Evolutionary conservation across 495 filamentous ascomycete species (phyloP), one percentile per base, ranked within the genome.

Genomic region (Daldinia grandis): DNA sequence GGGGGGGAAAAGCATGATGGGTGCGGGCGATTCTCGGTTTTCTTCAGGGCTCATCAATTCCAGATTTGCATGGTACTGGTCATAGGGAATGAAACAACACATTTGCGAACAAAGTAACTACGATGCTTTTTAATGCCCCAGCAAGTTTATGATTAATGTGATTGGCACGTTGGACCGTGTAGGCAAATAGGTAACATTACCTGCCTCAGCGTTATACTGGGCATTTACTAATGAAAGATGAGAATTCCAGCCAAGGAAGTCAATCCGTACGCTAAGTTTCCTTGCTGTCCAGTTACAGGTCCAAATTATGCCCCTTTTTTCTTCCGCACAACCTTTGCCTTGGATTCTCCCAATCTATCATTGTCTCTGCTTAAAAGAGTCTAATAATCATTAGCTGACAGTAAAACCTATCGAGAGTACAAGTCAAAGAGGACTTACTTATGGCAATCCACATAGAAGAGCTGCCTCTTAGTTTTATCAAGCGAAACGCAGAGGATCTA

Each of bases 1-100:
- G 12, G 42, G 63, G 62, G 57, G 62, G 60, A 38, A 58, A 74
- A 68, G 35, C 63, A 65, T 73, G 66, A 68, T 68, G 49, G 25
- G 27, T 65, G 40, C 58, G 62, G 72, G 72, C 72, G 69, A 73
- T 68, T 72, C 69, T 64, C 66, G 25, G 25, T 28, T 55, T 68
- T 72, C 66, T 72, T 76, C 51, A 68, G 63, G 72, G 66, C 66
- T 68, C 73, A 51, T 74, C 58, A 64, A 56, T 30, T 73, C 59
- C 44, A 69, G 65, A 70, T 73, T 71, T 76, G 72, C 74, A 76
- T 76, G 74, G 72, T 73, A 74, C 72, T 66, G 74, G 74, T 71
- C 72, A 73, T 65, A 72, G 69, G 72, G 72, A 68, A 76, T 76
- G 75, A 76, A 76, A 69, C 27, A 72, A 76, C 69, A 61, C 58